A percentile compares a stretch with the other conserved stretches of the same genome.
These are phyloP conservation scores for Tuber borchii DNA, from an alignment of 495 filamentous ascomycete species.

Conservation along the genomic window DNA sequence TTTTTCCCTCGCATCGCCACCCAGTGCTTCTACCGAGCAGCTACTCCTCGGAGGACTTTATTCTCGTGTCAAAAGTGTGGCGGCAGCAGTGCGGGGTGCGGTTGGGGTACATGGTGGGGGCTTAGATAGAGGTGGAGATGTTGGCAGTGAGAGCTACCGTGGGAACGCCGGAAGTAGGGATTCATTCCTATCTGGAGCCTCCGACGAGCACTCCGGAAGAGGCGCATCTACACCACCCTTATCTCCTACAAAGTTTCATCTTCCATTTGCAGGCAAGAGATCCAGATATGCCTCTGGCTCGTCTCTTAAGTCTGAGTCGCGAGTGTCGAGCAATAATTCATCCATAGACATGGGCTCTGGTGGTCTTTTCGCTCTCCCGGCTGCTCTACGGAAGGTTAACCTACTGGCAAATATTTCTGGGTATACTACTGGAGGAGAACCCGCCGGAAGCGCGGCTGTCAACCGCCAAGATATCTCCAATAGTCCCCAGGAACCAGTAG, in stretches of 20 bases:
- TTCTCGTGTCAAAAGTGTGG: conserved; percentile 41
- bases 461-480: conserved; percentile 23
- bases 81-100: conserved; percentile 36
- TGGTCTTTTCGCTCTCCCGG: conserved; percentile 34
- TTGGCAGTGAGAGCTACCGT: conserved; percentile 37
- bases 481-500: conserved; percentile 21
- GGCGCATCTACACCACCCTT: conserved; percentile 21
- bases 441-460: conserved; percentile 26
- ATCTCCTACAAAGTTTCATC: conserved; percentile 30
- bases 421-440: conserved; percentile 27
- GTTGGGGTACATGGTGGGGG: conserved; percentile 29
- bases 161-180: conserved; percentile 38
- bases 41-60: conserved; percentile 37
- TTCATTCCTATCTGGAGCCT: conserved; percentile 32
- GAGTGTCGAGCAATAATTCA: conserved; percentile 37
- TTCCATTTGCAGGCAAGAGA: conserved; percentile 8
- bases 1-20: conserved; percentile 41
- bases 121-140: conserved; percentile 18
- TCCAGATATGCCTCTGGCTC: conserved; percentile 31
- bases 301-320: conserved; percentile 23
- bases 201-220: conserved; percentile 17
- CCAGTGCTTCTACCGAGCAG: conserved; percentile 30
- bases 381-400: conserved; percentile 37
- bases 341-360: conserved; percentile 23
- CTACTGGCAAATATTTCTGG: conserved; percentile 28